Base-by-base conservation (phyloP, 169 alveolate genomes). In the Plasmodium coatneyi region DNA sequence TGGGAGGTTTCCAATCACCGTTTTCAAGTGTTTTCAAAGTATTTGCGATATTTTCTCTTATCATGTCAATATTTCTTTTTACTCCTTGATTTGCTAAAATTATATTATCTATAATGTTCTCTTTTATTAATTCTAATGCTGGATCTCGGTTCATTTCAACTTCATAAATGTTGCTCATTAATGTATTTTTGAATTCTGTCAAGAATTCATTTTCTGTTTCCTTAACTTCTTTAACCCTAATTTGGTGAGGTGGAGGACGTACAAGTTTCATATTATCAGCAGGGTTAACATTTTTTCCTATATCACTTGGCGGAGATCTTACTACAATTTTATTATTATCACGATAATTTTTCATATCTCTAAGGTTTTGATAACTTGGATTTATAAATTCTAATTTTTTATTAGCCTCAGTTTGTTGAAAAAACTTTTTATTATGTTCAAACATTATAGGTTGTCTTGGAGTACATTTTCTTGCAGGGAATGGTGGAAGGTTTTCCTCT, bases 91-190 rank as follows among this genome's bases (percentile, higher is more conserved):
- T 82, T 30, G 79, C 90, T 28, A 36, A 25, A 30, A 52, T 52
- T 52, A 82, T 71, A 82, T 56, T 28, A 82, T 56, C 78, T 14
- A 56, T 4, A 39, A 82, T 28, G 43, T 82, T 82, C 71, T 82
- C 78, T 41, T 82, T 56, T 52, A 82, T 82, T 28, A 82, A 28
- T 30, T 82, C 80, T 56, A 82, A 82, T 6, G 80, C 90, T 32
- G 66, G 80, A 34, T 82, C 22, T 41, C 78, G 36, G 12, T 82
- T 49, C 41, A 82, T 52, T 82, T 82, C 80, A 54, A 82, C 72
- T 30, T 52, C 80, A 49, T 25, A 6, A 52, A 82, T 52, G 52
- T 82, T 82, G 46, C 39, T 80, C 66, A 41, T 19, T 46, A 80
- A 25, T 80, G 41, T 19, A 28, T 80, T 28, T 41, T 52, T n/a